A percentile compares a stretch with the other conserved stretches of the same genome.
Evolutionary conservation across 768 basidiomycete species (phyloP).

Genomic region (Gloeophyllum trabeum): DNA sequence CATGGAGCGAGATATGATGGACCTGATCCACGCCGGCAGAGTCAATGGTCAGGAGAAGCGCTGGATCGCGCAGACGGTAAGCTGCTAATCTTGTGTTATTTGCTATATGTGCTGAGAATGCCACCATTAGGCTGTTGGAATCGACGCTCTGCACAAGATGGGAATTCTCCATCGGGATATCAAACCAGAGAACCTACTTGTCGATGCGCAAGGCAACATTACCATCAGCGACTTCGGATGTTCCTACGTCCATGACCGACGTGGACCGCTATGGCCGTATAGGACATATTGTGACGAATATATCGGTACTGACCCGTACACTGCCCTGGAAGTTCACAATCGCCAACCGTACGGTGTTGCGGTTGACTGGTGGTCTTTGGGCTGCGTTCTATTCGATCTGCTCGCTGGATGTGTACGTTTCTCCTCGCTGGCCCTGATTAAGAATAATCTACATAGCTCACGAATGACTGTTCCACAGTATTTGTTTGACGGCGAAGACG

Average conservation of each 20-base stretch:
- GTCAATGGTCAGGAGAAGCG: constrained; percentile 4
- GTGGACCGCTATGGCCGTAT: constrained; percentile 8
- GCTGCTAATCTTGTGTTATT: constrained; percentile 2
- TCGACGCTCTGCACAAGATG: constrained; percentile 32
- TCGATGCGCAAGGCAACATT: constrained; percentile 11
- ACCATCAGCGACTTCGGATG: constrained; percentile 17
- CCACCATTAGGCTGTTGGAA: constrained; percentile 14
- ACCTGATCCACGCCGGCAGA: constrained; percentile 2
- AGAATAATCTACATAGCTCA: too few species aligned
- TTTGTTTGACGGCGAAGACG: too few species aligned
- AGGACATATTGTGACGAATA: constrained; percentile 8
- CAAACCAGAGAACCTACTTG: constrained; percentile 49
- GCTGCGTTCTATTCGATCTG: constrained; percentile 15
- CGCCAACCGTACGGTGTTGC: constrained; percentile 12
- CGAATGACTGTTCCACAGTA: too few species aligned
- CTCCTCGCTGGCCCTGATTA: too few species aligned
- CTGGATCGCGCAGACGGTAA: constrained; percentile 18
- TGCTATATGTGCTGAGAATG: constrained; percentile 1
- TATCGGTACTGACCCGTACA: constrained; percentile 14
- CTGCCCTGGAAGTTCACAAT: constrained; percentile 13
- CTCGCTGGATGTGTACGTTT: constrained; percentile 16
- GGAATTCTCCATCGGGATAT: constrained; percentile 49
- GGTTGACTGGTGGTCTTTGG: constrained; percentile 19
- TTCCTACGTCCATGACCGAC: constrained; percentile 8
- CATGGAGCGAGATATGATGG: constrained; percentile 8